phyloP scores from a whole-genome alignment of 129 eudicot genomes.

The Calendula officinalis region DNA sequence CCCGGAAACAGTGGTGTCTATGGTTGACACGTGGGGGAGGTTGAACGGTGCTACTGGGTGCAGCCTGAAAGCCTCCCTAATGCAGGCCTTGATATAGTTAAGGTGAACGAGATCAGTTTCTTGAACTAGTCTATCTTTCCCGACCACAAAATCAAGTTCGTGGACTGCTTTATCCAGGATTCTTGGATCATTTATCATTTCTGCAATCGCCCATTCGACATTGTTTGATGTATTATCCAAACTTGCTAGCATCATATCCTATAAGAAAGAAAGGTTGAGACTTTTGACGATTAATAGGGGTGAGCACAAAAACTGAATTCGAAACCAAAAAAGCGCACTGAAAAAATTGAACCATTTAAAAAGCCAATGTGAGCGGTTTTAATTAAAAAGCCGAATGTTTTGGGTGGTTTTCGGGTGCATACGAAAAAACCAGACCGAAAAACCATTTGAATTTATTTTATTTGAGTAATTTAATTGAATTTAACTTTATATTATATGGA shows the following conservation, averaged over 20 bases:
- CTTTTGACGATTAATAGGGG: background rate
- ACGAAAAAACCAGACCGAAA: no score
- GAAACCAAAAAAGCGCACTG: no score
- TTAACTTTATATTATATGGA: no score
- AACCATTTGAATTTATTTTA: no score
- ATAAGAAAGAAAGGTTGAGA: background rate
- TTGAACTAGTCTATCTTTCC: conserved; percentile 10
- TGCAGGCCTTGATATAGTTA: background rate
- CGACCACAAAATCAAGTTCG: background rate
- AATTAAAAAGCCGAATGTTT: no score
- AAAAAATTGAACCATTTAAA: no score
- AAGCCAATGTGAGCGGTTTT: no score
- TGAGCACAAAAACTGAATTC: no score
- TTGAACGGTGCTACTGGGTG: background rate
- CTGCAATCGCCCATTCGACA: background rate
- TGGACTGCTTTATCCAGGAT: background rate
- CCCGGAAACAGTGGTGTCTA: background rate
- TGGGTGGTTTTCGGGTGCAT: no score
- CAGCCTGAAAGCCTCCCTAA: background rate
- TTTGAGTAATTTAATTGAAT: no score
- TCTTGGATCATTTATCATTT: background rate
- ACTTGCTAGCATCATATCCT: conserved; percentile 9
- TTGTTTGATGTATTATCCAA: conserved; percentile 2
- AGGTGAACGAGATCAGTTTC: background rate
- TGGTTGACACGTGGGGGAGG: background rate